Percentiles rank a stretch among this genome's conserved stretches.
Conservation (phyloP, 768 basidiomycete species). For the Mycena chlorophos region DNA sequence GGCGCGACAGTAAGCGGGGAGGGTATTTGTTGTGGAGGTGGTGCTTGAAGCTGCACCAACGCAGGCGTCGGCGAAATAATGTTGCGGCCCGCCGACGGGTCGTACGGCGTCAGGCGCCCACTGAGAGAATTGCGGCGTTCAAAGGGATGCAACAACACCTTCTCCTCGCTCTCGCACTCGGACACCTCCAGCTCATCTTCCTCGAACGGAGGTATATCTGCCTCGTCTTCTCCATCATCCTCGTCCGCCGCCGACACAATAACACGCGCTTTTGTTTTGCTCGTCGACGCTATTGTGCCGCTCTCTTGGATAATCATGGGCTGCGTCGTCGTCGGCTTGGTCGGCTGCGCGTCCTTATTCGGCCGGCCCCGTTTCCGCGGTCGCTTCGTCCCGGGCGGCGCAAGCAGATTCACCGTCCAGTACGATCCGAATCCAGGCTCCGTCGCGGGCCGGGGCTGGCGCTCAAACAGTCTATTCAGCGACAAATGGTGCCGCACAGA, state of each 20-base stretch:
- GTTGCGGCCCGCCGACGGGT: slow-evolving; percentile 17
- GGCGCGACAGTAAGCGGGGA: background rate
- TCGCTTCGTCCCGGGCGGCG: slow-evolving; percentile 85
- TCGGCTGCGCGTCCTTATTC: slow-evolving; percentile 40
- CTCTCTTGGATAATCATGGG: background rate
- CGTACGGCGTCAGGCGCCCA: slow-evolving; percentile 38
- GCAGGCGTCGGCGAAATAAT: background rate
- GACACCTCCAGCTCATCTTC: slow-evolving; percentile 40
- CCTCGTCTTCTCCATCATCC: too few relatives aligned
- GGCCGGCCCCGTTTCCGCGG: slow-evolving; percentile 76
- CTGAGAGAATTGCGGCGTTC: slow-evolving; percentile 41
- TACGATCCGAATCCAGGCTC: slow-evolving; percentile 88
- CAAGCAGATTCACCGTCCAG: slow-evolving; percentile 84
- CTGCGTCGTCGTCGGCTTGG: background rate
- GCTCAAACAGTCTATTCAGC: slow-evolving; percentile 78
- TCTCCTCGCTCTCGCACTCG: slow-evolving; percentile 74
- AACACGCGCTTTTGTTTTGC: background rate
- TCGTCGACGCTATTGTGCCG: background rate
- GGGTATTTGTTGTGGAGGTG: background rate
- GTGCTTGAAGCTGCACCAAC: background rate
- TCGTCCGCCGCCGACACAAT: slow-evolving; percentile 38
- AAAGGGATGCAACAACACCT: slow-evolving; percentile 45
- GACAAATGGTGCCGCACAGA: slow-evolving; percentile 85
- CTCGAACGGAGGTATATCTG: slow-evolving; percentile 27
- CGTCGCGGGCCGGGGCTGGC: slow-evolving; percentile 77